Conservation (phyloP, 2,329 filamentous ascomycete species). For the Thelonectria olida region DNA sequence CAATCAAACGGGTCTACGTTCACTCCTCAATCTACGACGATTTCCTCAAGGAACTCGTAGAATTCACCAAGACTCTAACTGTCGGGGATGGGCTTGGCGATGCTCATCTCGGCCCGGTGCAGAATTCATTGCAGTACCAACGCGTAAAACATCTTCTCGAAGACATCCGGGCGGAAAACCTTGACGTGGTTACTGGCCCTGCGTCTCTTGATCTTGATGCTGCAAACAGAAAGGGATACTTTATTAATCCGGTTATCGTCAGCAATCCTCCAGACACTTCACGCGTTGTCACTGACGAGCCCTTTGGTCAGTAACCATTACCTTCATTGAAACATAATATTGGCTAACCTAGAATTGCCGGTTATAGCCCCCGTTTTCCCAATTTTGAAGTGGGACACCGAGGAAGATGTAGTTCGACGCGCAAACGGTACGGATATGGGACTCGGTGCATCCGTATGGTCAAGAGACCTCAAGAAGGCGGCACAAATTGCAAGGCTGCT, state of each 20-base stretch:
- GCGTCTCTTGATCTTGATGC: neutral
- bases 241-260: conserved; percentile 29
- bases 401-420: conserved; percentile 64
- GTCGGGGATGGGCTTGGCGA: neutral
- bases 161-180: neutral
- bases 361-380: conserved; percentile 60
- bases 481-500: conserved; percentile 60
- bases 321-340: rapidly evolving
- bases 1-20: neutral
- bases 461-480: conserved; percentile 58
- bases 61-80: neutral
- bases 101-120: neutral
- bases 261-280: conserved; percentile 50
- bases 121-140: neutral
- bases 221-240: conserved; percentile 24
- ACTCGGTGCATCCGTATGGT: conserved; percentile 65
- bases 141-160: too few species aligned
- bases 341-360: neutral
- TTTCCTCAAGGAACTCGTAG: neutral
- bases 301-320: conserved; percentile 43
- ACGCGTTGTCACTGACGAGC: conserved; percentile 63
- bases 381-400: conserved; percentile 64
- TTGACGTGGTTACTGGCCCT: neutral
- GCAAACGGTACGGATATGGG: conserved; percentile 62
- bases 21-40: neutral